These are phyloP conservation scores for Pythium sukuiense DNA, from an alignment of 352 stramenopile genomes.

Conservation along the genomic window DNA sequence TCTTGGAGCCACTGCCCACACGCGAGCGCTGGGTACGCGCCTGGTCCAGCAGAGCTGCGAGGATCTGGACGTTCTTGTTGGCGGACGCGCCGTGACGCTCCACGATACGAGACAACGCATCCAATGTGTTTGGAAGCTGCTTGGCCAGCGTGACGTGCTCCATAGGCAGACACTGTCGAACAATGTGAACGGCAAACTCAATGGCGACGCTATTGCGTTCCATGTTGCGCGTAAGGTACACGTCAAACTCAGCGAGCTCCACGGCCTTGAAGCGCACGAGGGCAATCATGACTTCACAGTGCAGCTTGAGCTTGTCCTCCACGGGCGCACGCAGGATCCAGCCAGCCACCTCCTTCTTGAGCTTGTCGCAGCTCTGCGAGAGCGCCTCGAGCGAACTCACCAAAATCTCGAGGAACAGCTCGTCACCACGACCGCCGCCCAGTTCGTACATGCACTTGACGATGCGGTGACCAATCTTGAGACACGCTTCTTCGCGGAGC, in stretches of 20 bases:
- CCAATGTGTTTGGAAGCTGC: conserved; percentile 93
- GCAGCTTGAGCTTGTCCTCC: conserved; percentile 94
- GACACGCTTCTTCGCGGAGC: conserved; percentile 88
- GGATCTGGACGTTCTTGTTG: conserved; percentile 88
- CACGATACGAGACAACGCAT: conserved; percentile 86
- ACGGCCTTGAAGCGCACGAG: conserved; percentile 95
- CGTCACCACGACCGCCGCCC: conserved; percentile 79
- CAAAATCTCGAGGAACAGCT: conserved; percentile 94
- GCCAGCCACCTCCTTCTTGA: conserved; percentile 92
- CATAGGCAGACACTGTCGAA: conserved; percentile 90
- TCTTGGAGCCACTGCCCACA: conserved; percentile 35
- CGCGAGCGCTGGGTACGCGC: conserved; percentile 56
- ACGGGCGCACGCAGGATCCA: conserved; percentile 95
- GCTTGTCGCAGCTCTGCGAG: conserved; percentile 89
- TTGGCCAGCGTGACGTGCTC: conserved; percentile 91
- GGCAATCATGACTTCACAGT: conserved; percentile 95
- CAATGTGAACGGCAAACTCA: conserved; percentile 96
- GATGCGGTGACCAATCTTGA: conserved; percentile 96
- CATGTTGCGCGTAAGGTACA: conserved; percentile 94
- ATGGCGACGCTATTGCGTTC: conserved; percentile 95
- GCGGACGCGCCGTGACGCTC: conserved; percentile 72
- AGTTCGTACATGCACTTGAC: conserved; percentile 98
- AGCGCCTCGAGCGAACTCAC: conserved; percentile 94
- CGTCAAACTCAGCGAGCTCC: conserved; percentile 92
- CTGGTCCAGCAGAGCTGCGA: conserved; percentile 77